Evolutionary conservation across 2,329 filamentous ascomycete species (phyloP).

Genomic region (Diaporthe velutina): DNA sequence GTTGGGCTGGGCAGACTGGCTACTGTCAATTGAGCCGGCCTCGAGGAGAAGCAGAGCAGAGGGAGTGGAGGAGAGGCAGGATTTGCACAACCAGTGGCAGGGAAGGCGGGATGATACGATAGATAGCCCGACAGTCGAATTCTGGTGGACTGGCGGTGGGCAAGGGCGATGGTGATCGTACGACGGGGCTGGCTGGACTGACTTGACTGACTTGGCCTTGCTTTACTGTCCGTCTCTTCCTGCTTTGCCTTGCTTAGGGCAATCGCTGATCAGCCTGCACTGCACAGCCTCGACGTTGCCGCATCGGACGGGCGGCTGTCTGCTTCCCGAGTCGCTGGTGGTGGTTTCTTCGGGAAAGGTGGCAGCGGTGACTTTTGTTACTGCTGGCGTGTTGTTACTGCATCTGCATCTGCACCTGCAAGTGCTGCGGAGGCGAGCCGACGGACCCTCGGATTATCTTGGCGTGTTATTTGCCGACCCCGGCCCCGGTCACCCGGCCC

Average conservation of each 20-base stretch:
- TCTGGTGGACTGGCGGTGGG: constrained; percentile 22
- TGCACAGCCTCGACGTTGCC: background rate
- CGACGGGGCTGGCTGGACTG: background rate
- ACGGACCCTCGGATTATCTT: constrained; percentile 24
- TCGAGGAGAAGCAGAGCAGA: background rate
- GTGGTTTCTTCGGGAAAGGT: background rate
- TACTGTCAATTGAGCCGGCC: background rate
- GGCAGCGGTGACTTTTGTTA: background rate
- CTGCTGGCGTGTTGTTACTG: background rate
- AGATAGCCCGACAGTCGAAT: background rate
- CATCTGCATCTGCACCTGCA: background rate
- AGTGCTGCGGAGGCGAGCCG: constrained; percentile 14
- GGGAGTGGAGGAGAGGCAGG: background rate
- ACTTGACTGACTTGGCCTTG: background rate
- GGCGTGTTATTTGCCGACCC: background rate
- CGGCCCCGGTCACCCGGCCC: constrained; percentile 1
- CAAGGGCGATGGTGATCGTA: constrained; percentile 18
- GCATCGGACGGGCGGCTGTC: background rate
- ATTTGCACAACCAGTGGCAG: background rate
- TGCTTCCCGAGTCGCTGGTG: background rate
- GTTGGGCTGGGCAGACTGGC: background rate
- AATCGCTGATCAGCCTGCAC: background rate
- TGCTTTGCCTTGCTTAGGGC: background rate
- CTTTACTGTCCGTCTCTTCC: background rate
- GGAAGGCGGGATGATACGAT: background rate